A percentile compares a stretch with the other conserved stretches of the same genome.
These are phyloP conservation scores for Diplosphaera chodatii DNA, from an alignment of 139 green algal genomes.

Conservation along the genomic window DNA sequence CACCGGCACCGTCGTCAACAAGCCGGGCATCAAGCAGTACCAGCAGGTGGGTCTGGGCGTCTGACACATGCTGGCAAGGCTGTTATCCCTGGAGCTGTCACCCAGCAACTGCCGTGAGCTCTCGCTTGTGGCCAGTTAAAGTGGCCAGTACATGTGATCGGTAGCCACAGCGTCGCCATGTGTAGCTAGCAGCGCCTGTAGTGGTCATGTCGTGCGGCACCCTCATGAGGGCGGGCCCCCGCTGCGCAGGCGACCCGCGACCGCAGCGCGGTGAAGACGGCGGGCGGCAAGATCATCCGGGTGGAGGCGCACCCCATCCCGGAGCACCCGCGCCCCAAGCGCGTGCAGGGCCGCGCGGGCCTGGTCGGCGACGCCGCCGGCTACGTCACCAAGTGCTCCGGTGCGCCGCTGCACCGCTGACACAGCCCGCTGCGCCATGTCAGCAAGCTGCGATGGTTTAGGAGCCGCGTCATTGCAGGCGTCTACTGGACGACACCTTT, in stretches of 20 bases:
- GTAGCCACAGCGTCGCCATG: too few species aligned
- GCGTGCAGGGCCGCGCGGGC: conserved; percentile 73
- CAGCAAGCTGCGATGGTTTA: too few species aligned
- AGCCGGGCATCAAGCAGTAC: conserved; percentile 99
- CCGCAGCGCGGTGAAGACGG: conserved; percentile 74
- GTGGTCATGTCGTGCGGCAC: background rate
- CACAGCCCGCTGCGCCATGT: too few species aligned
- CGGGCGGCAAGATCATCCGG: conserved; percentile 95
- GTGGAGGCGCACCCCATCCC: conserved; percentile 98
- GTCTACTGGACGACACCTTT: too few species aligned
- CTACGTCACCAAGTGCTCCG: conserved; percentile 58
- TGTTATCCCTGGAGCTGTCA: too few species aligned
- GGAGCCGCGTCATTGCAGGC: too few species aligned
- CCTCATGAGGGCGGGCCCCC: too few species aligned
- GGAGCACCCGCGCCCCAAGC: conserved; percentile 87
- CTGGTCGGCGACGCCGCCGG: conserved; percentile 92
- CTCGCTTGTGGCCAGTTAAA: too few species aligned
- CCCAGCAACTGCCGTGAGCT: too few species aligned
- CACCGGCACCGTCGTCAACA: conserved; percentile 99
- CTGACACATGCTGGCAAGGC: too few species aligned
- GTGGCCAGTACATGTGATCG: too few species aligned
- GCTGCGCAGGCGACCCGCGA: conserved; percentile 32
- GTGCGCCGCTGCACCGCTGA: background rate
- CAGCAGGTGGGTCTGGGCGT: conserved; percentile 84
- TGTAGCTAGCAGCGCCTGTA: background rate